These are phyloP conservation scores for Cystofilobasidium macerans DNA, from an alignment of 768 basidiomycete genomes.

Conservation along the genomic window DNA sequence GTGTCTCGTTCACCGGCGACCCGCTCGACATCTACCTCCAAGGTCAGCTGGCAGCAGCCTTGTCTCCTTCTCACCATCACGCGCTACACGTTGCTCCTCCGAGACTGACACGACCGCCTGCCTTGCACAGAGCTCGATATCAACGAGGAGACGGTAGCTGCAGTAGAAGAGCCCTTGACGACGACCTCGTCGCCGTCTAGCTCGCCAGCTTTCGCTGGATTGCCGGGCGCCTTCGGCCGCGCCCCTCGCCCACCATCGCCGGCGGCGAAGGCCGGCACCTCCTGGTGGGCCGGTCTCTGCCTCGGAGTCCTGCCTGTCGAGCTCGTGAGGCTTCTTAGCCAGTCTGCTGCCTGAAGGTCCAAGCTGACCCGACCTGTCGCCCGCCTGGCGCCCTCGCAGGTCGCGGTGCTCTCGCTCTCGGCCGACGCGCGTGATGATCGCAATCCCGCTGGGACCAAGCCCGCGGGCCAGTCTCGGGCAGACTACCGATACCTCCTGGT, in stretches of 20 bases:
- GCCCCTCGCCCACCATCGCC: too few species aligned
- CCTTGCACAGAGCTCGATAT: not conserved
- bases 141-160: not conserved
- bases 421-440: too few species aligned
- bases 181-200: not conserved
- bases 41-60: not conserved
- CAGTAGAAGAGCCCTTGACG: not conserved
- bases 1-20: not conserved
- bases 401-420: not conserved
- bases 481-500: slow-evolving; percentile 1
- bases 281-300: not conserved
- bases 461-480: not conserved
- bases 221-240: not conserved
- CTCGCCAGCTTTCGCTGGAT: not conserved
- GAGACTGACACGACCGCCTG: too few species aligned
- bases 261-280: not conserved
- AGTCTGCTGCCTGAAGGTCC: not conserved
- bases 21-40: not conserved
- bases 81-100: not conserved
- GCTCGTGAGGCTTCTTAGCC: not conserved
- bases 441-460: not conserved
- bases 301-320: not conserved
- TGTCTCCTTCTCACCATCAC: not conserved
- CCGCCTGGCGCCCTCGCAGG: not conserved
- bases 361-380: not conserved